phyloP scores from a whole-genome alignment of 2,329 filamentous ascomycete species.

The Clonostachys solani region DNA sequence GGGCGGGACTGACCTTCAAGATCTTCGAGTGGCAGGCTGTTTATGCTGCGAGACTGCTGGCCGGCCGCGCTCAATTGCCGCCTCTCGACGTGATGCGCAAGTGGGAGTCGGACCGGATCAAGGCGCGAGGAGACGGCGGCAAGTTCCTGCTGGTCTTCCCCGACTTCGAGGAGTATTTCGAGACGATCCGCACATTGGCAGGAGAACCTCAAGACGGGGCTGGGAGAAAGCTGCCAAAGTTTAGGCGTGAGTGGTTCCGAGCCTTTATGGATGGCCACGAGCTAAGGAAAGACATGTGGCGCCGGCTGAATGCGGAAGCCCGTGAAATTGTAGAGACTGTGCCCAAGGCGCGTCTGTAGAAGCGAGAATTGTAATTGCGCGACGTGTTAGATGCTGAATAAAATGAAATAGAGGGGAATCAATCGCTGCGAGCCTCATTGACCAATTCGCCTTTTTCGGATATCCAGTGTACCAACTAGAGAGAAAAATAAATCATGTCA shows the following conservation, averaged over 20 bases:
- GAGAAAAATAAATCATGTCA: too few relatives aligned
- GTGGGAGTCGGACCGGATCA: slow-evolving; percentile 56
- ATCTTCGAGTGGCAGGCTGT: slow-evolving; percentile 68
- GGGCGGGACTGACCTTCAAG: slow-evolving; percentile 59
- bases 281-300: slow-evolving; percentile 54
- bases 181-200: slow-evolving; percentile 44
- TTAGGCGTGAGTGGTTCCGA: slow-evolving; percentile 38
- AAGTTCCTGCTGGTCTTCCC: slow-evolving; percentile 54
- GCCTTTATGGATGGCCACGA: slow-evolving; percentile 51
- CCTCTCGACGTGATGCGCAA: slow-evolving; percentile 36
- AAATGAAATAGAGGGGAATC: too few relatives aligned
- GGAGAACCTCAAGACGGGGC: slow-evolving; percentile 35
- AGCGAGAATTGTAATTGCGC: slow-evolving; percentile 5
- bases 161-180: slow-evolving; percentile 63
- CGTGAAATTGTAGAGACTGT: neutral
- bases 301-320: slow-evolving; percentile 33
- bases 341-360: neutral
- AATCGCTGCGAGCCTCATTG: too few relatives aligned
- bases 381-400: too few relatives aligned
- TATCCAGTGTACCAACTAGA: too few relatives aligned
- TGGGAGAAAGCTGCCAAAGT: slow-evolving; percentile 40
- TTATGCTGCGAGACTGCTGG: slow-evolving; percentile 52
- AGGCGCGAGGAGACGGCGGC: slow-evolving; percentile 48
- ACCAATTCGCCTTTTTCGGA: too few relatives aligned
- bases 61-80: slow-evolving; percentile 49